A percentile compares a stretch with the other conserved stretches of the same genome.
These are phyloP conservation scores for Monosporozyma solicola DNA, from an alignment of 805 yeast genomes.

Conservation along the genomic window DNA sequence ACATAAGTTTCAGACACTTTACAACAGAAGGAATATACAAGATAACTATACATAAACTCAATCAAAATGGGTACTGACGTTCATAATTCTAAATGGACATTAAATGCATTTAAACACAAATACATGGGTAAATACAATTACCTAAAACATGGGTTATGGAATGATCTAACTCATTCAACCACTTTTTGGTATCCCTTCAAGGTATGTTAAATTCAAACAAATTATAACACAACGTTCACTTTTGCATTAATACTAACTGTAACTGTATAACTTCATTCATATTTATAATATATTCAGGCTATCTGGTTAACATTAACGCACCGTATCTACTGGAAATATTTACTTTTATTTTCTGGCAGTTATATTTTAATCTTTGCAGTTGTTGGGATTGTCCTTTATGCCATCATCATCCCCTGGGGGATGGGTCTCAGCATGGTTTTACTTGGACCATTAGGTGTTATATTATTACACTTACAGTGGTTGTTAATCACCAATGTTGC, in stretches of 20 bases:
- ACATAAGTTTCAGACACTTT: too few species aligned
- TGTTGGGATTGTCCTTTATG: slow-evolving; percentile 17
- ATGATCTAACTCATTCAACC: slow-evolving; percentile 9
- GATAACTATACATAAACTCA: not conserved
- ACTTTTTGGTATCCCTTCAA: slow-evolving; percentile 15
- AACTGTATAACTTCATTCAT: not conserved
- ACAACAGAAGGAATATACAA: not conserved
- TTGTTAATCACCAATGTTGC: slow-evolving; percentile 22
- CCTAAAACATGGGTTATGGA: slow-evolving; percentile 4
- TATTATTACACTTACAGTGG: slow-evolving; percentile 26
- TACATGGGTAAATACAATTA: not conserved
- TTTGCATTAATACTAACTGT: too few species aligned
- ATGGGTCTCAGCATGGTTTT: slow-evolving; percentile 12
- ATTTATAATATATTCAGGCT: not conserved
- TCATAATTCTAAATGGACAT: not conserved
- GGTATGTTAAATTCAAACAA: slow-evolving; percentile 7
- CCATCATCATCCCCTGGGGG: slow-evolving; percentile 22
- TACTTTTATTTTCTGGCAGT: slow-evolving; percentile 17
- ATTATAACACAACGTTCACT: not conserved
- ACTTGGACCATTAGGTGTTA: slow-evolving; percentile 27
- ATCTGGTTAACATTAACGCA: not conserved
- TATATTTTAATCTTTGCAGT: slow-evolving; percentile 17
- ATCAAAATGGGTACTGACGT: not conserved
- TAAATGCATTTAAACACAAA: not conserved
- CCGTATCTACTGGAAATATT: slow-evolving; percentile 22